Conservation (phyloP, 352 stramenopile genomes). For the Phytophthora fragariae region DNA sequence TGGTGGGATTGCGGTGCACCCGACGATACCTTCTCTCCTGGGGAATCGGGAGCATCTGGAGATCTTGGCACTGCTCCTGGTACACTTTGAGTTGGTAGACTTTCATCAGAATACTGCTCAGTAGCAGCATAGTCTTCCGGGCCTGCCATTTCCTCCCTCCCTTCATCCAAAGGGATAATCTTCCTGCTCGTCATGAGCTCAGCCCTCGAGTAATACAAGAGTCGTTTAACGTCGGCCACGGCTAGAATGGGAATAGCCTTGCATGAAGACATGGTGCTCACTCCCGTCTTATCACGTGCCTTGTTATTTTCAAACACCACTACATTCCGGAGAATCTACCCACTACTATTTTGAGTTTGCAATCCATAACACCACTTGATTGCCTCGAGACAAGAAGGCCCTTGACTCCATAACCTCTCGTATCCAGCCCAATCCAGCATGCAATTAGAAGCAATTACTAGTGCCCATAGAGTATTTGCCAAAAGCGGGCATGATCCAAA, state of each 20-base stretch:
- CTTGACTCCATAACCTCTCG: not conserved
- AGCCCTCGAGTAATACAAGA: not conserved
- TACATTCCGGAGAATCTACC: not conserved
- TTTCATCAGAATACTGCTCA: not conserved
- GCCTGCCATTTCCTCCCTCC: not conserved
- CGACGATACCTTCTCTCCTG: conserved; percentile 10
- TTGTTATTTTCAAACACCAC: conserved; percentile 23
- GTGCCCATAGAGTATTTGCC: no score
- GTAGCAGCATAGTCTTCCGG: not conserved
- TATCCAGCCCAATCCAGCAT: no score
- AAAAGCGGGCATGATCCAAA: no score
- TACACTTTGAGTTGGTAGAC: conserved; percentile 8
- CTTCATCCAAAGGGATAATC: conserved; percentile 28
- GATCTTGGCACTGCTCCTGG: conserved; percentile 8
- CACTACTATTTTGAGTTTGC: conserved; percentile 18
- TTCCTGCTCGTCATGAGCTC: conserved; percentile 29
- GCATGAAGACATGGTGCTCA: conserved; percentile 16
- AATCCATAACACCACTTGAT: not conserved
- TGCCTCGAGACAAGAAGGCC: not conserved
- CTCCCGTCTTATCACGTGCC: conserved; percentile 3
- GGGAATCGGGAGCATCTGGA: conserved; percentile 7
- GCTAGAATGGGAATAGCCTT: conserved; percentile 22
- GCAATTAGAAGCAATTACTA: no score
- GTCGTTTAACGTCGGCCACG: not conserved
- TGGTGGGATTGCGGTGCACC: conserved; percentile 11